A percentile compares a stretch with the other conserved stretches of the same genome.
Evolutionary conservation across 768 basidiomycete species (phyloP).

Genomic region (Pleurotus djamor): DNA sequence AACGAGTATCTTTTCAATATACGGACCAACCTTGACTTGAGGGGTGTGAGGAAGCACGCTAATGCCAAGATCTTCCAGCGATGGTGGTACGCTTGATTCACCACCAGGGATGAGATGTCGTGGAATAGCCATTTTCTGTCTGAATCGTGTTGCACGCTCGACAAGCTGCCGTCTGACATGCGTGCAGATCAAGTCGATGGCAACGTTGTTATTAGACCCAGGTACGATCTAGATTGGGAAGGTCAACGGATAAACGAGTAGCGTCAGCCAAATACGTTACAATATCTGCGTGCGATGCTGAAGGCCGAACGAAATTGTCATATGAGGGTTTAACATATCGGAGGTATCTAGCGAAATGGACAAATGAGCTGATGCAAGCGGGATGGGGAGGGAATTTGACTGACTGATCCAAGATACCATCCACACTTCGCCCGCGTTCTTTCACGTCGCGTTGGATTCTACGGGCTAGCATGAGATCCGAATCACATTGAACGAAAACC

Average conservation of each 20-base stretch:
- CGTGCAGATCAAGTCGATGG: constrained; percentile 90
- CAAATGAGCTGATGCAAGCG: not conserved
- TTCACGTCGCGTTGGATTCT: constrained; percentile 85
- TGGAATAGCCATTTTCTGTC: constrained; percentile 68
- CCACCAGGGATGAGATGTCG: constrained; percentile 26
- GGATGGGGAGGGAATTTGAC: constrained; percentile 14
- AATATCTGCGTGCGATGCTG: constrained; percentile 86
- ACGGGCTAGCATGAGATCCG: constrained; percentile 96
- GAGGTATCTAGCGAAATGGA: constrained; percentile 58
- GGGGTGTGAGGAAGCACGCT: constrained; percentile 74
- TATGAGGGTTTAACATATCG: constrained; percentile 94
- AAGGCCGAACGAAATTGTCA: constrained; percentile 91
- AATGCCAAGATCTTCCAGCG: constrained; percentile 49
- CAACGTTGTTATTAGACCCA: constrained; percentile 84
- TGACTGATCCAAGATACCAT: constrained; percentile 88
- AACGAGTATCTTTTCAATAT: not conserved
- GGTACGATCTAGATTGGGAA: constrained; percentile 77
- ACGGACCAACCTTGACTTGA: constrained; percentile 64
- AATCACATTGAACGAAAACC: constrained; percentile 92
- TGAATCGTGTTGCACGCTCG: constrained; percentile 72
- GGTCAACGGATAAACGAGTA: not conserved
- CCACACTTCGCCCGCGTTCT: constrained; percentile 83
- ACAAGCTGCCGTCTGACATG: constrained; percentile 85
- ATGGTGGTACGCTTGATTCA: constrained; percentile 28
- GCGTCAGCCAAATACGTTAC: constrained; percentile 38